phyloP scores from a whole-genome alignment of 129 eudicot genomes.

The Flaveria linearis region DNA sequence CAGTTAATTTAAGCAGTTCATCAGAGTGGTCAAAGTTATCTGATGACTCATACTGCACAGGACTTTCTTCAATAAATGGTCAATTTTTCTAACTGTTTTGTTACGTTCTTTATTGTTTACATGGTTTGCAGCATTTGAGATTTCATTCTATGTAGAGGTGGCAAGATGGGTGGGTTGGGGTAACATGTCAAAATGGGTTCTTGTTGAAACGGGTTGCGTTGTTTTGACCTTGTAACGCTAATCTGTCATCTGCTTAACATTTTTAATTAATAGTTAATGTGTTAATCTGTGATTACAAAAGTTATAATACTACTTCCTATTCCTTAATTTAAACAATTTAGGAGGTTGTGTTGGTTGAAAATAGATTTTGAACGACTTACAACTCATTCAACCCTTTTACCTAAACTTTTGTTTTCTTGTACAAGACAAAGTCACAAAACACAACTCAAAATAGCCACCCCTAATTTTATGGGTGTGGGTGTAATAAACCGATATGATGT shows the following conservation, averaged over 20 bases:
- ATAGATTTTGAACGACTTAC: neutral
- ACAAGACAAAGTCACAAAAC: neutral
- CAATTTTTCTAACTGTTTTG: slow-evolving; percentile 28
- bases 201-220: neutral
- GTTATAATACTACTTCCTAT: neutral
- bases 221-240: neutral
- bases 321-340: neutral
- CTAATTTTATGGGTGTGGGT: neutral
- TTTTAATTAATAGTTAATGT: neutral
- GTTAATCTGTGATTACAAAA: neutral
- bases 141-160: neutral
- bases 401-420: neutral
- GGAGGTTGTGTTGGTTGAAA: neutral
- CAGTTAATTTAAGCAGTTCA: slow-evolving; percentile 55
- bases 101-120: neutral
- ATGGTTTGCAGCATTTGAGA: slow-evolving; percentile 4
- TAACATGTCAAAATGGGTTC: slow-evolving; percentile 7
- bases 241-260: neutral
- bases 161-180: neutral
- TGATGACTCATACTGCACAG: slow-evolving; percentile 47
- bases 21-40: slow-evolving; percentile 41
- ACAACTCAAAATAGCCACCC: neutral
- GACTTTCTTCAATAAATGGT: slow-evolving; percentile 52
- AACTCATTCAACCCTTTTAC: neutral
- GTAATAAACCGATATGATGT: neutral